Base-by-base conservation (phyloP, 2,329 filamentous ascomycete species). In the Diaporthe capsici region DNA sequence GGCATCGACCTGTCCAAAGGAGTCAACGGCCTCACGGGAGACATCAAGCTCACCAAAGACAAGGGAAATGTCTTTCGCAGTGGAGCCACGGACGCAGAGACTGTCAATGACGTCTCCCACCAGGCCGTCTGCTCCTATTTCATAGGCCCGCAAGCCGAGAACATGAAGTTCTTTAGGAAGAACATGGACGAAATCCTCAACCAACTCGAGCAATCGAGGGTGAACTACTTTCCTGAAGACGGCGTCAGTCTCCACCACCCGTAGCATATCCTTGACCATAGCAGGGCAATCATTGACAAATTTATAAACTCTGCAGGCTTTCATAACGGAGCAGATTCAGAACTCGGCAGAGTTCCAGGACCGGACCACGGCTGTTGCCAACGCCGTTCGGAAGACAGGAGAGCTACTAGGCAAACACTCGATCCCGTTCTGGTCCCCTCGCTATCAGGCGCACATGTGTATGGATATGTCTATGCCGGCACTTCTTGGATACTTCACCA, bases 381-480 rank as follows among this genome's bases (percentile, higher is more conserved):
- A 81, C 13, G 84, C 83, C 4, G 81, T 86, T 2, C 76, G 80
- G 47, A 82, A 81, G 60, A 82, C 84, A 1, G 82, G 84, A 5
- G 78, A 83, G 4, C 78, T 87, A 13, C 78, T 88, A 3, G 85
- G 84, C n/a, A 80, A 83, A 57, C 82, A 84, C 67, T 87, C 84
- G 1, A 84, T 87, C 8, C 87, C 87, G 0, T 88, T 86, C 77
- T 88, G 86, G 84, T 86, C 83, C 1, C 84, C 86, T 1, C 82
- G 86, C 0, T 88, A 88, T 78, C 82, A 86, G 63, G 86, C 81
- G 5, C 87, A 88, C 73, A 88, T 88, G 87, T 81, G 81, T 68
- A 85, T 83, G 28, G 84, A 88, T 74, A 67, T 87, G 78, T 83
- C 80, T 63, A 87, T 87, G 84, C 80, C 86, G 0, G 82, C 84